Percentiles rank a stretch among this genome's conserved stretches.
These are phyloP conservation scores for Paecilomyces sp. DNA, from an alignment of 2,329 filamentous ascomycete genomes.

Conservation along the genomic window DNA sequence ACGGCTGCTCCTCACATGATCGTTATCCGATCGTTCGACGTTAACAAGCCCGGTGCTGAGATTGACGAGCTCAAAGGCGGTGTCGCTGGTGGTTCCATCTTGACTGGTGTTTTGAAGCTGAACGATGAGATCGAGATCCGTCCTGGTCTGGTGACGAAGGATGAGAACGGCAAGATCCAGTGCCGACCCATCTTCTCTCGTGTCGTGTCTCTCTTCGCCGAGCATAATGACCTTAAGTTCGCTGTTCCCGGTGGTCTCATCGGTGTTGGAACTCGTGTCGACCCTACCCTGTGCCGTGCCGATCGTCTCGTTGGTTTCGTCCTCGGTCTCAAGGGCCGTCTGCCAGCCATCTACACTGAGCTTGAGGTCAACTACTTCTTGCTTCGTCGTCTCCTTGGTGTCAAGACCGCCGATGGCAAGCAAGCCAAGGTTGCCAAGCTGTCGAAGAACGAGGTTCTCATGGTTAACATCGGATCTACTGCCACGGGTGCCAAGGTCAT, in stretches of 20 bases:
- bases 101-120: conserved; percentile 93
- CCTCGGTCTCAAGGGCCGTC: conserved; percentile 82
- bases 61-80: conserved; percentile 98
- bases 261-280: conserved; percentile 94
- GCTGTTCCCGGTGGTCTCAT: conserved; percentile 96
- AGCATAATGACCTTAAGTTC: conserved; percentile 97
- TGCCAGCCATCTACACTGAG: conserved; percentile 96
- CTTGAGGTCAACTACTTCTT: conserved; percentile 99
- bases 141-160: conserved; percentile 95
- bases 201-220: conserved; percentile 90
- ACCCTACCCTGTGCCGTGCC: conserved; percentile 95
- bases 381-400: conserved; percentile 85
- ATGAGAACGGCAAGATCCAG: conserved; percentile 86
- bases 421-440: conserved; percentile 99
- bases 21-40: conserved; percentile 97
- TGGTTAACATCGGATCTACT: conserved; percentile 99
- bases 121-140: conserved; percentile 98
- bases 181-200: conserved; percentile 96
- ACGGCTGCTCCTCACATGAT: conserved; percentile 94
- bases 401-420: conserved; percentile 96
- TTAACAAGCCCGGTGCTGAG: conserved; percentile 98
- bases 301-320: conserved; percentile 99
- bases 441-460: conserved; percentile 96
- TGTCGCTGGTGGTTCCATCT: conserved; percentile 93
- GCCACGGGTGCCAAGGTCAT: conserved; percentile 96